Base-by-base conservation (phyloP, 768 basidiomycete genomes). In the Galerina marginata region DNA sequence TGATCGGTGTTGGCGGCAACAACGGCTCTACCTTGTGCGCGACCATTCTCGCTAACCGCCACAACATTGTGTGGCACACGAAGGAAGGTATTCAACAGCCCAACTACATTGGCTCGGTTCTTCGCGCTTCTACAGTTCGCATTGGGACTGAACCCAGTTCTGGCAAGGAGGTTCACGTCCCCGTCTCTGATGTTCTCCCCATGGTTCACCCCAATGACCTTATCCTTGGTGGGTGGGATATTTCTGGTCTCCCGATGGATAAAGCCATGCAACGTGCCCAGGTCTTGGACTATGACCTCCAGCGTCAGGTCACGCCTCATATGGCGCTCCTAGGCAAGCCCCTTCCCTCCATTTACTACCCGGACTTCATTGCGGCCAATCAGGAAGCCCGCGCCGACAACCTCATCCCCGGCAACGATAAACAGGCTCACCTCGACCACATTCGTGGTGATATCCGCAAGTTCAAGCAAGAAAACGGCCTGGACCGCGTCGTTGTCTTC, bases 161-260 rank as follows among this genome's bases (percentile, higher is more conserved):
- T 2, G 91, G 91, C 67, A 93, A 94, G 78, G 97, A 99, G 70
- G 86, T 99, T 65, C 84, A 95, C 69, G 89, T 96, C 62, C 97
- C 97, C n/a, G 79, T 99, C 69, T 92, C 89, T 9, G 95, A 96
- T 69, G 86, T 97, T 62, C 84, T 97, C 43, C 96, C 96, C 49
- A 97, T 96, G 93, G 95, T 96, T 48, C 95, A 99, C 78, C 96
- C 96, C 52, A 96, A 97, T 71, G 97, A 98, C 77, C 89, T 98
- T 69, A 93, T 97, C 65, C 86, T 99, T 63, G 94, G 97, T 52
- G 96, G 97, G 16, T 99, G 96, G 97, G 97, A 99, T 70, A 99
- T 99, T 70, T 97, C 95, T 44, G 85, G 89, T 44, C 45, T 87
- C 40, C 75, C 87, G 42, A 85, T 99, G 79, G 95, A 98, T 76